Base-by-base conservation (phyloP, 1,284 basidiomycete genomes). In the Bjerkandera adusta region DNA sequence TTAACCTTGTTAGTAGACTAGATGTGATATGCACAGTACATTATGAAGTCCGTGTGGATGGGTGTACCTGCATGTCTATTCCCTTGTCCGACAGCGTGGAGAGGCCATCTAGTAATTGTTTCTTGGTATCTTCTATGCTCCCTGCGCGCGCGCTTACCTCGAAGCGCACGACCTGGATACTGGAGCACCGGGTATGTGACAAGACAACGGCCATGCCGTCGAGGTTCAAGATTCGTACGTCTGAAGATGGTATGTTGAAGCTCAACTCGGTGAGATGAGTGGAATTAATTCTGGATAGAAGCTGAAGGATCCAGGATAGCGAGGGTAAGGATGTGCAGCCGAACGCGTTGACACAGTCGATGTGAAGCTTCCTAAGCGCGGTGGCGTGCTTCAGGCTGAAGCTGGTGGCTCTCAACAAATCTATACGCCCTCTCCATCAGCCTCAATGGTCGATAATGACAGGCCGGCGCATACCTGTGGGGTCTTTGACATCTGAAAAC, bases 271-370 rank as follows among this genome's bases (percentile, higher is more conserved):
- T 20, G 4, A 59, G 51, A 5, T 30, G 35, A 2, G 53, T 24
- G 1, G 59, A 53, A 29, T 48, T 44, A n/a, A 52, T 46, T 15
- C 49, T 55, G 25, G 57, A 52, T 10, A 61, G 57, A 16, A 61
- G 43, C 24, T 54, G 43, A 20, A 59, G 42, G 33, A 58, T 55
- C 59, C 59, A 61, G n/a, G 59, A 61, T 22, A 61, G 49, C 4
- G 59, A 61, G 7, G 52, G 52, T 22, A 50, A 39, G 2, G 47
- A 30, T 15, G 50, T 43, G 8, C 48, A 51, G 15, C 24, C 36
- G 6, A 26, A 24, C 21, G 36, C 20, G 22, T 40, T 37, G 3
- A 52, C 37, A 43, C 57, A 61, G 13, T 43, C 33, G 8, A 59
- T 49, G 20, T 43, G 48, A 15, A 61, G 50, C 6, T 38, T 47